Conservation (phyloP, 2,329 filamentous ascomycete genomes). For the Scleromitrula shiraiana region DNA sequence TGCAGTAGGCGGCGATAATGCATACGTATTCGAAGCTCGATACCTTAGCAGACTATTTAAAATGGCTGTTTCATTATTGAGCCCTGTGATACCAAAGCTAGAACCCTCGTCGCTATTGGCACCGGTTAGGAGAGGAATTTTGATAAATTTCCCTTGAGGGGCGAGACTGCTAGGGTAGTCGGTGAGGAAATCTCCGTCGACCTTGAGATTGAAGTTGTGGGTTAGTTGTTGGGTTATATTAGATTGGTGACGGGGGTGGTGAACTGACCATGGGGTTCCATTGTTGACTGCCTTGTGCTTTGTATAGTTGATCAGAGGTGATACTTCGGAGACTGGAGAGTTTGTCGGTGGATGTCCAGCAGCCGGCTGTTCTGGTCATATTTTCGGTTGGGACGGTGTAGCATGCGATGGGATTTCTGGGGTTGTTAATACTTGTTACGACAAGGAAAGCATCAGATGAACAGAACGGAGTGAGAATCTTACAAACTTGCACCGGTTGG, state of each 20-base stretch:
- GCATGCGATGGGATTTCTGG: constrained; percentile 26
- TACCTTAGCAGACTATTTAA: constrained; percentile 36
- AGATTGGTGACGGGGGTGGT: not conserved
- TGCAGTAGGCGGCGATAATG: constrained; percentile 37
- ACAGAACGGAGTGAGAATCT: not conserved
- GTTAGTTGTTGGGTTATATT: no score
- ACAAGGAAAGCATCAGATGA: no score
- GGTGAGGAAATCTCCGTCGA: constrained; percentile 40
- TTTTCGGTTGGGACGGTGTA: constrained; percentile 32
- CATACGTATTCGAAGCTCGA: constrained; percentile 33
- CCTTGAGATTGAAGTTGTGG: not conserved
- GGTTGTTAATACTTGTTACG: not conserved
- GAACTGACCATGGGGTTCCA: constrained; percentile 16
- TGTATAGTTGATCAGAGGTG: constrained; percentile 14
- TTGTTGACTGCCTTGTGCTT: constrained; percentile 14
- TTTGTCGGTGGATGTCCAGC: constrained; percentile 16
- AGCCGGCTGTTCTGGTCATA: constrained; percentile 28
- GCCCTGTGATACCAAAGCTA: constrained; percentile 34
- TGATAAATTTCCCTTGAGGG: constrained; percentile 34
- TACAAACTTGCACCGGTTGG: constrained; percentile 13
- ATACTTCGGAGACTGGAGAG: constrained; percentile 19
- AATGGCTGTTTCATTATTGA: constrained; percentile 37
- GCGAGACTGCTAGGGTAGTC: constrained; percentile 41
- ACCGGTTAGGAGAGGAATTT: constrained; percentile 39
- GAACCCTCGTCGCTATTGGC: constrained; percentile 43